Conservation (phyloP, 768 basidiomycete species). For the Harrya chromipes region DNA sequence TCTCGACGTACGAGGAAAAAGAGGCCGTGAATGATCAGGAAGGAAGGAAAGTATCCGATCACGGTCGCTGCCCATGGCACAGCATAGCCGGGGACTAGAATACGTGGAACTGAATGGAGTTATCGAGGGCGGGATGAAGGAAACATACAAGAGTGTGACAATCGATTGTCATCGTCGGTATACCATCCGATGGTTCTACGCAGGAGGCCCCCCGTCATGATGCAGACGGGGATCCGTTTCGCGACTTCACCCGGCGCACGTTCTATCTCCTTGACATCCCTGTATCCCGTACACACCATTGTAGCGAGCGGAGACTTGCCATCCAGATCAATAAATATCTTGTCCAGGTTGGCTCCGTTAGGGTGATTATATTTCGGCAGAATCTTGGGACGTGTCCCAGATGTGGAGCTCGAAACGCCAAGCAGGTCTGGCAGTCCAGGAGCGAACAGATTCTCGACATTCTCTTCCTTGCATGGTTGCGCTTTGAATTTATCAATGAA, state of each 20-base stretch:
- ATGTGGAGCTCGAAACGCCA: constrained; percentile 7
- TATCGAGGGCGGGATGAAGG: neutral
- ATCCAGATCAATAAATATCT: too few species aligned
- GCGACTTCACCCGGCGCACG: constrained; percentile 1
- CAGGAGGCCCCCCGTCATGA: neutral
- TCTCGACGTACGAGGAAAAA: constrained; percentile 13
- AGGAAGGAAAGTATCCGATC: constrained; percentile 13
- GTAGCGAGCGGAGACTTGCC: neutral
- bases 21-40: constrained; percentile 20
- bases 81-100: constrained; percentile 10
- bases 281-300: neutral
- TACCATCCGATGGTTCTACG: constrained; percentile 11
- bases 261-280: neutral
- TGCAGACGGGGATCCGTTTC: constrained; percentile 9
- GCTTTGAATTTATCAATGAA: constrained; percentile 7
- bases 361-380: constrained; percentile 4
- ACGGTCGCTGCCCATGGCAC: constrained; percentile 16
- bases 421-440: constrained; percentile 10
- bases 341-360: too few species aligned
- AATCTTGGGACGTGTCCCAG: constrained; percentile 2
- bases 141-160: neutral
- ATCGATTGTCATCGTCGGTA: constrained; percentile 8
- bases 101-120: neutral
- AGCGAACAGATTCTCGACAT: constrained; percentile 11
- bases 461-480: constrained; percentile 4